Evolutionary conservation across 2,329 filamentous ascomycete species (phyloP), one percentile per base, ranked within the genome.

Genomic region (Monosporascus sp.): DNA sequence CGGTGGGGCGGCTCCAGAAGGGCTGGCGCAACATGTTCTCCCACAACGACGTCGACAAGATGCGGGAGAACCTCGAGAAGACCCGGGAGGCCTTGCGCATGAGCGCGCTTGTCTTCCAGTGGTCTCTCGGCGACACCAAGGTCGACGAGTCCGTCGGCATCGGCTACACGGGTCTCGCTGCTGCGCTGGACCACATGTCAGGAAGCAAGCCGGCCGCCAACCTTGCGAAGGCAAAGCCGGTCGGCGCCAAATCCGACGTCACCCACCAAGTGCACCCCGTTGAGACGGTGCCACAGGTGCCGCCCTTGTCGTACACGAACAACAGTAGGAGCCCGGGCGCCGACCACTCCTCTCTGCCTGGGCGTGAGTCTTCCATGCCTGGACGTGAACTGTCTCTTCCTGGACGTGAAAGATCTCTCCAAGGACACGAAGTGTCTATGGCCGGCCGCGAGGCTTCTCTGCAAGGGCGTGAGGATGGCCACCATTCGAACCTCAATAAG

Each of bases 101-200:
- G 74, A 86, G 82, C 62, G 79, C 82, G 7, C 74, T 83, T 45
- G 78, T 85, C 60, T 83, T 88, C 66, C 79, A 85, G 59, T 88
- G 84, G 83, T 82, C 79, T 20, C 72, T 87, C 3, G 83, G 82
- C 8, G 76, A 76, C 31, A 74, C 76, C 20, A 81, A 78, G 63
- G 78, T 80, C 17, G 82, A 86, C 58, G 77, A 78, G 17, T 77
- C 82, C 14, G 76, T 82, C 43, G 83, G 83, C 18, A 86, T 87
- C 46, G 86, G 86, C 44, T 89, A 86, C 62, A 84, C 83, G 1
- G 83, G 83, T 5, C 75, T 89, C 7, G 80, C 82, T 1, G 84
- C 85, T 9, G 85, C 85, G 3, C 75, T 88, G 11, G 81, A 86
- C 45, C 74, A 77, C 52, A 69, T 82, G 56, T 67, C 67, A 49